Conservation (phyloP, 2,329 filamentous ascomycete genomes). For the Aspergillus fischeri region DNA sequence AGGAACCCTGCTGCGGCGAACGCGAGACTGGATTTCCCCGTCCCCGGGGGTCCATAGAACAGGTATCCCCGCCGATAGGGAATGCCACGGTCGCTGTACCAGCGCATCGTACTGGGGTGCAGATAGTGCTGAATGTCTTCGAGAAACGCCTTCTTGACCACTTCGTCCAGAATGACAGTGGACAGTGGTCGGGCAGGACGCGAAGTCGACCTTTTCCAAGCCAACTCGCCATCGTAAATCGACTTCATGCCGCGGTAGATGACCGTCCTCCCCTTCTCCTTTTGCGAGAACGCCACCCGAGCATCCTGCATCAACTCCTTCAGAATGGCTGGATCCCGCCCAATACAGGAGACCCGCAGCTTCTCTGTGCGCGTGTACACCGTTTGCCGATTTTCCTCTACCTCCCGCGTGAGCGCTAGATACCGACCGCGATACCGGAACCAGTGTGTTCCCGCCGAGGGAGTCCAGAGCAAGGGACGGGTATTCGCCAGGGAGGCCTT, state of each 20-base stretch:
- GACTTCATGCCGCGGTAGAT: slow-evolving; percentile 4
- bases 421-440: slow-evolving; percentile 2
- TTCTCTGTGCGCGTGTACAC: slow-evolving; percentile 3
- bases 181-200: slow-evolving; percentile 1
- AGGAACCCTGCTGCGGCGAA: slow-evolving; percentile 54
- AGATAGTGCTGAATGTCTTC: slow-evolving; percentile 4
- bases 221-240: not conserved
- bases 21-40: slow-evolving; percentile 12
- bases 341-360: slow-evolving; percentile 3
- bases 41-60: slow-evolving; percentile 9
- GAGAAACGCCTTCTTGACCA: not conserved
- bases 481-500: slow-evolving; percentile 5
- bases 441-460: slow-evolving; percentile 1
- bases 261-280: slow-evolving; percentile 4
- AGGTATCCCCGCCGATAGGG: slow-evolving; percentile 69
- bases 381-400: not conserved
- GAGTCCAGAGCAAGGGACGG: slow-evolving; percentile 4
- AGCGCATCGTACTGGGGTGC: slow-evolving; percentile 7
- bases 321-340: not conserved
- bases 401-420: not conserved
- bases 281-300: slow-evolving; percentile 3
- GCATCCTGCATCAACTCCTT: slow-evolving; percentile 5
- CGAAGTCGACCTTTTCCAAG: slow-evolving; percentile 1
- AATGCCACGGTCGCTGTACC: slow-evolving; percentile 48
- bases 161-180: slow-evolving; percentile 2